Evolutionary conservation across 805 yeast genomes (phyloP).

Genomic region (Grigorovia yakushimaensis): DNA sequence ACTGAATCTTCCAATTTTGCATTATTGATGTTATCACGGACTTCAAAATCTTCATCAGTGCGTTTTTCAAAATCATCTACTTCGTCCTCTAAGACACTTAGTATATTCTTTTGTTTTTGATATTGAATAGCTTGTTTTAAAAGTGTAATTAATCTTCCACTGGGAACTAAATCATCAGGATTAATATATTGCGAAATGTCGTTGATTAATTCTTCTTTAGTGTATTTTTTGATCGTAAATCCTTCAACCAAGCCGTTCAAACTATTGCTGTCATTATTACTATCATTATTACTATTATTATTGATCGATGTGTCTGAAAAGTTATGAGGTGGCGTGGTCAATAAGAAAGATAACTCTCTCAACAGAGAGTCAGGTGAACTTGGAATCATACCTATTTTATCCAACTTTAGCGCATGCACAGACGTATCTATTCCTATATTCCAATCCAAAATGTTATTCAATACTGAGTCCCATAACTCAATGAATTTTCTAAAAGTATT

Average conservation of each 20-base stretch:
- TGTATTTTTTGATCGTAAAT: constrained; percentile 7
- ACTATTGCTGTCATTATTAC: neutral
- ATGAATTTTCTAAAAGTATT: constrained; percentile 17
- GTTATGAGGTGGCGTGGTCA: constrained; percentile 16
- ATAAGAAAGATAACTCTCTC: constrained; percentile 25
- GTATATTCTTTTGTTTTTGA: constrained; percentile 33
- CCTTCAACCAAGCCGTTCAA: neutral
- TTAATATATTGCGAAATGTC: constrained; percentile 39
- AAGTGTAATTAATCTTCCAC: constrained; percentile 40
- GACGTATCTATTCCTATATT: neutral
- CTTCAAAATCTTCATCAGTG: constrained; percentile 6
- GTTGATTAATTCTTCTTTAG: constrained; percentile 35
- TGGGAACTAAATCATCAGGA: constrained; percentile 45
- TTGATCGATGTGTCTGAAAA: too few relatives aligned
- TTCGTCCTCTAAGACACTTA: constrained; percentile 23
- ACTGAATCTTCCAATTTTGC: neutral
- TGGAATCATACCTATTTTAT: constrained; percentile 9
- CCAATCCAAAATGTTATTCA: constrained; percentile 4
- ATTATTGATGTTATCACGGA: constrained; percentile 8
- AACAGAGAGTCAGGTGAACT: constrained; percentile 20
- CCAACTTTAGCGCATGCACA: neutral
- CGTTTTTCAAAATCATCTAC: constrained; percentile 13
- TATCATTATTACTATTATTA: constrained; percentile 2
- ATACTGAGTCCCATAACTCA: constrained; percentile 22
- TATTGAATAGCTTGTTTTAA: constrained; percentile 41